Evolutionary conservation across 2,329 filamentous ascomycete species (phyloP), one percentile per base, ranked within the genome.

Genomic region (Thelonectria blattea): DNA sequence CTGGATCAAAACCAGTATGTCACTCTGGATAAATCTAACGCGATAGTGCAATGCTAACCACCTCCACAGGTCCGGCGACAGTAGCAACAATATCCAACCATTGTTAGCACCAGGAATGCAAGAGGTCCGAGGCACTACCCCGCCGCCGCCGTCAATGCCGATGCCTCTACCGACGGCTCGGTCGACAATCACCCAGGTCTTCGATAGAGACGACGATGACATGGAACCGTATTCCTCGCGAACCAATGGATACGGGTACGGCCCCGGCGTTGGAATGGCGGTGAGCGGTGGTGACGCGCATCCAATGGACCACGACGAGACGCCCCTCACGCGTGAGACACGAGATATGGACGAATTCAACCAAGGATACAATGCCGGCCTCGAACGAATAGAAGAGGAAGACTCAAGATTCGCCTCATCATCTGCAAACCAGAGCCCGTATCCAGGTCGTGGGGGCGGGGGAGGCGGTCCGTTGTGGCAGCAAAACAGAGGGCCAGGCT

Each of bases 381-480:
- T 84, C 32, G 62, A 78, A 74, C 63, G 68, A 46, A 66, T 74
- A 45, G 60, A 73, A 56, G 73, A 79, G 70, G 68, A 77, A 17
- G 64, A 71, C 43, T 61, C 64, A 3, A 60, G 70, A 56, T 66
- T 63, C 10, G 58, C 56, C 20, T 63, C 62, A 24, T 63, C 72
- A 24, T 61, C 72, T 45, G 39, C 63, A 46, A 41, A 63, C 48
- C 54, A 58, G 11, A 52, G 41, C 14, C 52, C 66, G 49, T 66
- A 66, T 64, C 63, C 67, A 18, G 63, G 66, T 15, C 68, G 68
- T 24, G 68, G 65, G 20, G 62, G 71, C 27, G 64, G 64, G 6
- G 74, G 73, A 2, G 72, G 76, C 22, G 72, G 80, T 43, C 81
- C 81, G 5, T 71, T 85, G 39, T 85, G 83, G 83, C 82, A 85